Evolutionary conservation across 345 rosid genomes (phyloP).

Genomic region (Eucalyptus sp.): DNA sequence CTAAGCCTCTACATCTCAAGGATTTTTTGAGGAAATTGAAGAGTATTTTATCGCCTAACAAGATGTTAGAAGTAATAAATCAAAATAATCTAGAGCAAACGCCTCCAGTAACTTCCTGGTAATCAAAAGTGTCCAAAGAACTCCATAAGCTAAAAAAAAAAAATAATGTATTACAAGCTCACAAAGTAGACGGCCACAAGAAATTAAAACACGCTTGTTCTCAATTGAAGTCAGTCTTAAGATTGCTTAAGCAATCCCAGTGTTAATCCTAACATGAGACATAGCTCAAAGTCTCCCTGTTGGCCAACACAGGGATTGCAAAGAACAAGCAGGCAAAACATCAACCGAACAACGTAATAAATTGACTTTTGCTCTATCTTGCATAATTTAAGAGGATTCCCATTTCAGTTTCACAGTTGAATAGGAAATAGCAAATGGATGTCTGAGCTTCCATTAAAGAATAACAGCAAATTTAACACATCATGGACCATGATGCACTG

Average conservation of each 20-base stretch:
- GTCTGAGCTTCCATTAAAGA: neutral
- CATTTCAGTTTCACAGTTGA: neutral
- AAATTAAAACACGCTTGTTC: neutral
- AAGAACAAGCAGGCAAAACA: neutral
- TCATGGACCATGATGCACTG: neutral
- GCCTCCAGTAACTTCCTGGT: neutral
- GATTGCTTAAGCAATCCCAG: neutral
- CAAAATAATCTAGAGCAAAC: neutral
- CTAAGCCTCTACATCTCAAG: neutral
- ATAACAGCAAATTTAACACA: neutral
- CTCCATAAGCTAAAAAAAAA: neutral
- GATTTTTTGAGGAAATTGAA: neutral
- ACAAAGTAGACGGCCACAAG: neutral
- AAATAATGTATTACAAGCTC: neutral
- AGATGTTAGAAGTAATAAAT: neutral
- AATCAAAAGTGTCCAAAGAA: neutral
- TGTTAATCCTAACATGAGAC: neutral
- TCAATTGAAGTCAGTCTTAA: neutral
- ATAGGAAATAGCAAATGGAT: neutral
- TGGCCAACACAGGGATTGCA: neutral
- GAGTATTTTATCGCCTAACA: neutral
- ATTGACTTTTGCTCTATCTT: neutral
- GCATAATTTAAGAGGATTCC: neutral
- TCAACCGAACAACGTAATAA: neutral
- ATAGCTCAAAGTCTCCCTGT: neutral